Conservation (phyloP, 148 eudicot species). For the Fagopyrum tataricum region DNA sequence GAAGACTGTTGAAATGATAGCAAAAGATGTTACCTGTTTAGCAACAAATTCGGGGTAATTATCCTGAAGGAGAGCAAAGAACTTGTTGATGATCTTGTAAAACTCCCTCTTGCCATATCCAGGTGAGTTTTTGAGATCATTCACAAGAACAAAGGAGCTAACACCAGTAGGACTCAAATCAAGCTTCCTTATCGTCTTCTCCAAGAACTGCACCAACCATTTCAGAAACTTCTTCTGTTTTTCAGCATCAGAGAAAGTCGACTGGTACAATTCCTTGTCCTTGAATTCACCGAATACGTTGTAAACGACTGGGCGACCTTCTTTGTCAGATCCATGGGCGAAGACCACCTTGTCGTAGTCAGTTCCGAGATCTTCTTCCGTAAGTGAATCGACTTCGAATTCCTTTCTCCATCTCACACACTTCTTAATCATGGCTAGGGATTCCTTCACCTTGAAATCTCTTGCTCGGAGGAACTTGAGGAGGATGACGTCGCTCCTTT, state of each 20-base stretch:
- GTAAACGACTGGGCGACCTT: slow-evolving; percentile 48
- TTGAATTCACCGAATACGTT: slow-evolving; percentile 62
- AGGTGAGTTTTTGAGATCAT: slow-evolving; percentile 65
- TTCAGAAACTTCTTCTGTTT: slow-evolving; percentile 48
- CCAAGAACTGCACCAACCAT: slow-evolving; percentile 56
- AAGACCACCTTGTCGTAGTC: slow-evolving; percentile 63
- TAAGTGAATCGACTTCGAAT: slow-evolving; percentile 37
- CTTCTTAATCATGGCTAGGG: slow-evolving; percentile 52
- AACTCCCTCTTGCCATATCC: slow-evolving; percentile 55
- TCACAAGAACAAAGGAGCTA: slow-evolving; percentile 47
- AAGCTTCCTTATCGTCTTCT: slow-evolving; percentile 50
- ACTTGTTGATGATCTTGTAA: slow-evolving; percentile 49
- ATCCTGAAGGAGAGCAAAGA: slow-evolving; percentile 52
- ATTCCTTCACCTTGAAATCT: slow-evolving; percentile 58
- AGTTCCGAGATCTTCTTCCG: slow-evolving; percentile 36
- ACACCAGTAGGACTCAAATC: slow-evolving; percentile 64
- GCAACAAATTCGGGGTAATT: slow-evolving; percentile 76
- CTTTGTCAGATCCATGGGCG: slow-evolving; percentile 49
- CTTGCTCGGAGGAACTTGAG: slow-evolving; percentile 66
- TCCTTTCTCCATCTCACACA: slow-evolving; percentile 56
- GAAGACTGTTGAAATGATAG: not conserved
- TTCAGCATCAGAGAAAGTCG: slow-evolving; percentile 58
- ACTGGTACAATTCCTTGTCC: slow-evolving; percentile 58
- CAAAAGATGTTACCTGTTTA: slow-evolving; percentile 44
- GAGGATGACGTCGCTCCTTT: slow-evolving; percentile 40